Conservation (phyloP, 75 land plant species). For the Ceratopteris richardii region DNA sequence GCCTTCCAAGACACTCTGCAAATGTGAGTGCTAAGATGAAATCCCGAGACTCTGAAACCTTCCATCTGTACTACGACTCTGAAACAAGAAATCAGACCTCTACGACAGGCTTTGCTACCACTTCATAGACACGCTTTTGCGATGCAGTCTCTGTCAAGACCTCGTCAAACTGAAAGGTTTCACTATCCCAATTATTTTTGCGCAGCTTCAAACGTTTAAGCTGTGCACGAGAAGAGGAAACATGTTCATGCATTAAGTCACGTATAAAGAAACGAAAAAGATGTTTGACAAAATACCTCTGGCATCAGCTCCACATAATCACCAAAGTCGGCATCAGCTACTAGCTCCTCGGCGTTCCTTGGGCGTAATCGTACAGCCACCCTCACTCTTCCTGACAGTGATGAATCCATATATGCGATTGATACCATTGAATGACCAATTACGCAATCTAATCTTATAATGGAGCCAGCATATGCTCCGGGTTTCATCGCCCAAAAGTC, state of each 20-base stretch:
- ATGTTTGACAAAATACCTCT: constrained; percentile 37
- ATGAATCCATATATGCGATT: too few species aligned
- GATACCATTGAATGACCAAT: too few species aligned
- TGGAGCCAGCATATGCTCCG: too few species aligned
- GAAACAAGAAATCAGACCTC: constrained; percentile 27
- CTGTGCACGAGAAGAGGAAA: constrained; percentile 18
- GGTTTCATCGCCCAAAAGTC: too few species aligned
- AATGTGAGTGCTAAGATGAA: not conserved
- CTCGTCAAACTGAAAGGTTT: constrained; percentile 54
- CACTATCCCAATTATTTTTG: constrained; percentile 56
- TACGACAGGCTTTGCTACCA: constrained; percentile 60
- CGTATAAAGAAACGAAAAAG: not conserved
- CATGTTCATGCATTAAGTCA: not conserved
- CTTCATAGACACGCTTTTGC: constrained; percentile 62
- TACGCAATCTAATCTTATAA: too few species aligned
- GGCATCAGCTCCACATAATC: constrained; percentile 88
- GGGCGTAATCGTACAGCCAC: constrained; percentile 84
- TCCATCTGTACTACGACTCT: too few species aligned
- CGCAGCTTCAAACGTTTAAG: constrained; percentile 42
- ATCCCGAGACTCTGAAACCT: too few species aligned
- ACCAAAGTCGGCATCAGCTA: constrained; percentile 84
- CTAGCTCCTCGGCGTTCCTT: constrained; percentile 67
- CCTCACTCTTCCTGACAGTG: constrained; percentile 81
- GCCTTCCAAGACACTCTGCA: constrained; percentile 94
- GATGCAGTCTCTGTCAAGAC: constrained; percentile 53